Evolutionary conservation across 441 rosid genomes (phyloP), one percentile per base, ranked within the genome.

Genomic region (Bruguiera hainesii): DNA sequence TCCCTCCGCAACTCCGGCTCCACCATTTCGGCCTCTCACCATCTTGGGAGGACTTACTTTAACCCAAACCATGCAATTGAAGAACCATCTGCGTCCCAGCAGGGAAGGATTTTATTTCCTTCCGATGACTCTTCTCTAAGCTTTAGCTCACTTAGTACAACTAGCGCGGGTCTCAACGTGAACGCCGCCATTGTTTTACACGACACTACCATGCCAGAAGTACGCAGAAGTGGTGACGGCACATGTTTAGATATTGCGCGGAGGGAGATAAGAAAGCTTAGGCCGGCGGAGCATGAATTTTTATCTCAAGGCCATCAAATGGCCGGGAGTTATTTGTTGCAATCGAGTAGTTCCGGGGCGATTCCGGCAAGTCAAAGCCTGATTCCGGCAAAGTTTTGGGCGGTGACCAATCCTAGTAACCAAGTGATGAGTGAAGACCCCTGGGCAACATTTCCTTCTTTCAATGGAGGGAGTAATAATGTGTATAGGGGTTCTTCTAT

Each of bases 1-100:
- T 91, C 97, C 23, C 88, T 89, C 10, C 85, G 98, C 35, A 86
- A 89, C 79, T 89, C 96, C 25, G 90, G 96, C 23, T 88, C 98
- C 13, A 81, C 82, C 75, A 77, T 88, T 69, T 89, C 98, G 2
- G 83, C 91, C 51, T 82, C 93, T 56, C 88, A 88, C 67, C 82
- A 71, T 35, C 78, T 88, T 20, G 78, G 93, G 61, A 87, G 79
- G 30, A 62, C 80, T 66, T 85, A 78, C 80, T 83, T 60, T 82
- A 86, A 78, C 62, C 90, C 74, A 16, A 74, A 81, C 60, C 77
- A 61, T 61, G 15, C 63, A 13, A 5, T 31, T n/a, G 74, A 75
- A 1, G 76, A 69, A 7, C 56, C 75, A 2, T 56, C 71, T 1
- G 0, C 69, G 2, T 13, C 71, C 16, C 15, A 48, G 42, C 76